Evolutionary conservation across 1,284 basidiomycete genomes (phyloP).

Genomic region (Irpex sp.): DNA sequence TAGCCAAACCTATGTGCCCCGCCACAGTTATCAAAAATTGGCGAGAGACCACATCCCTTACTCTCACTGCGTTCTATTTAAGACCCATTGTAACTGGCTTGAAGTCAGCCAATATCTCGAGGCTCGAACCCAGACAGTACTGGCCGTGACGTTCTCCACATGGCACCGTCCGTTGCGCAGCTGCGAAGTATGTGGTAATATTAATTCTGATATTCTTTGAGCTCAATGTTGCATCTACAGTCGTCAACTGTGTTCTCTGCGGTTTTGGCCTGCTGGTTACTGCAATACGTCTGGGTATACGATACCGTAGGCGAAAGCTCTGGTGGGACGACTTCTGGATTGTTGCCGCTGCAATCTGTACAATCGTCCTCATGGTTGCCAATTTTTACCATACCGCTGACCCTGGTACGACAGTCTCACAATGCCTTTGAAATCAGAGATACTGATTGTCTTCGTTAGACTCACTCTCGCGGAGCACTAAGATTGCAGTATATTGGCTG

Average conservation of each 20-base stretch:
- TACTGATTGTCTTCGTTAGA: not conserved
- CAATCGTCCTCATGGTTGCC: not conserved
- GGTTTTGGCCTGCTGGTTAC: not conserved
- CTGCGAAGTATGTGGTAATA: no score
- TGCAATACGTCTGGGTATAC: not conserved
- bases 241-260: not conserved
- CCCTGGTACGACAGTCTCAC: not conserved
- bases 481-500: not conserved
- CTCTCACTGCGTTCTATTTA: no score
- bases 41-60: no score
- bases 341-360: not conserved
- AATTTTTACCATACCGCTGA: not conserved
- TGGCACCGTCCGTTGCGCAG: no score
- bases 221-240: not conserved
- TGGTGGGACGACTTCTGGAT: not conserved
- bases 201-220: not conserved
- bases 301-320: not conserved
- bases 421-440: not conserved
- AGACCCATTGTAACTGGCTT: no score
- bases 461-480: not conserved
- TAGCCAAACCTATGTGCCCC: not conserved
- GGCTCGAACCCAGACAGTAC: no score
- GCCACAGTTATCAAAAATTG: no score
- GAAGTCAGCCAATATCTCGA: no score
- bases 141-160: no score